Evolutionary conservation across 768 basidiomycete genomes (phyloP), one percentile per base, ranked within the genome.

Genomic region (Neoboletus subvelutipes): DNA sequence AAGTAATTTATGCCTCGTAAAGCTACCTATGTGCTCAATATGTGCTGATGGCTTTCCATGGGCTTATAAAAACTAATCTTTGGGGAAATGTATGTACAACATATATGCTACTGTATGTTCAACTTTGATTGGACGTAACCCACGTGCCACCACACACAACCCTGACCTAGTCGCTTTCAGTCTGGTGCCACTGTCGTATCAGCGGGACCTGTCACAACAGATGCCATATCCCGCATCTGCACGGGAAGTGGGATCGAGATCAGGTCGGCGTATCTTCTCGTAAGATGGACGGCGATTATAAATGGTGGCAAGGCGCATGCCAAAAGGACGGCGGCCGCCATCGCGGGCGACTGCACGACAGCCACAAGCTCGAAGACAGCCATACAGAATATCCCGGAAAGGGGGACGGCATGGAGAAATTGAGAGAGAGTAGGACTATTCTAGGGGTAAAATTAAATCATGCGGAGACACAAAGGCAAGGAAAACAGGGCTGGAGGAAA

Each of bases 391-490:
- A 71, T 60, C 18, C 70, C 70, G 5, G 71, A 36, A 29, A 63
- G 55, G 26, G 71, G 70, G n/a, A 70, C 43, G 22, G 56, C 50
- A 37, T 73, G 65, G 17, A 71, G 63, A 24, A 63, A 29, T 41
- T n/a, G 56, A 29, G 60, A 61, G 5, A 67, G 36, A 12, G 39
- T 34, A n/a, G 62, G 50, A 36, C 33, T 48, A 29, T 50, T 41
- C 70, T 73, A 12, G 29, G 4, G 28, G 12, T 9, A 18, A 39
- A 8, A 22, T 50, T 3, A 45, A 40, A 40, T 24, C 22, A 42
- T n/a, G 36, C 42, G 7, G 15, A 20, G n/a, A 29, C n/a, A 24
- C 20, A 24, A 22, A 29, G 5, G 22, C 13, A 36, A n/a, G 4
- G 29, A 41, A 39, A 18, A 6, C 13, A 22, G 13, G 34, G 39